These are phyloP conservation scores for Fusarium musae DNA, from an alignment of 2,329 filamentous ascomycete species.

Conservation along the genomic window DNA sequence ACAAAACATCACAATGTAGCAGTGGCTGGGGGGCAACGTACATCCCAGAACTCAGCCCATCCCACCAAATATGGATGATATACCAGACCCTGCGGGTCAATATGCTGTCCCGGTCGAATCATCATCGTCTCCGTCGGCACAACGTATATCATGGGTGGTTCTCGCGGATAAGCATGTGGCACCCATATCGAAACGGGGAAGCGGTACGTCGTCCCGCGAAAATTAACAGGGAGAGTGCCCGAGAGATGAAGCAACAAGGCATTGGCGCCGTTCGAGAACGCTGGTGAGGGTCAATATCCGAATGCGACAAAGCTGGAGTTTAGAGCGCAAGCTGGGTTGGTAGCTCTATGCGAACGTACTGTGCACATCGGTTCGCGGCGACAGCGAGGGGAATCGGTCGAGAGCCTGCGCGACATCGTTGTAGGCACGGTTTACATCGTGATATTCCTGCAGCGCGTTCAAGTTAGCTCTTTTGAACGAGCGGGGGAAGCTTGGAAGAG, in stretches of 20 bases:
- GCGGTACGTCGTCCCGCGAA: conserved; percentile 87
- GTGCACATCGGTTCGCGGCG: conserved; percentile 92
- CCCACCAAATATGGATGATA: conserved; percentile 96
- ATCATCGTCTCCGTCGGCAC: conserved; percentile 89
- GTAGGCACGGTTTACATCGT: conserved; percentile 92
- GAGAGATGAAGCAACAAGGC: conserved; percentile 86
- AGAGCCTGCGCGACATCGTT: conserved; percentile 88
- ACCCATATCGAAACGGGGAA: conserved; percentile 96
- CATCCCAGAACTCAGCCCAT: conserved; percentile 91
- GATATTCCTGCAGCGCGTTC: conserved; percentile 77
- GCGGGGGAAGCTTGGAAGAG: conserved; percentile 12
- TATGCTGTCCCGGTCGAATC: conserved; percentile 92
- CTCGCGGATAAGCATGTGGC: conserved; percentile 87
- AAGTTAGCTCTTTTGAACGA: conserved; percentile 15
- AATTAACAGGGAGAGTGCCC: conserved; percentile 90
- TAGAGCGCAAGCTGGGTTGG: conserved; percentile 20
- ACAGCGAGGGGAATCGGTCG: conserved; percentile 80
- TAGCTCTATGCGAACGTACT: conserved; percentile 66
- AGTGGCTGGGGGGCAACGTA: conserved; percentile 56
- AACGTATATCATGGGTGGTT: conserved; percentile 88
- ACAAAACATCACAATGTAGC: neutral
- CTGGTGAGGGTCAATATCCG: conserved; percentile 56
- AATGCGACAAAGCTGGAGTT: conserved; percentile 9
- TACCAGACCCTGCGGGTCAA: conserved; percentile 90
- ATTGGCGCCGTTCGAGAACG: conserved; percentile 87